Base-by-base conservation (phyloP, 306 rosid species). In the Quercus cerris region DNA sequence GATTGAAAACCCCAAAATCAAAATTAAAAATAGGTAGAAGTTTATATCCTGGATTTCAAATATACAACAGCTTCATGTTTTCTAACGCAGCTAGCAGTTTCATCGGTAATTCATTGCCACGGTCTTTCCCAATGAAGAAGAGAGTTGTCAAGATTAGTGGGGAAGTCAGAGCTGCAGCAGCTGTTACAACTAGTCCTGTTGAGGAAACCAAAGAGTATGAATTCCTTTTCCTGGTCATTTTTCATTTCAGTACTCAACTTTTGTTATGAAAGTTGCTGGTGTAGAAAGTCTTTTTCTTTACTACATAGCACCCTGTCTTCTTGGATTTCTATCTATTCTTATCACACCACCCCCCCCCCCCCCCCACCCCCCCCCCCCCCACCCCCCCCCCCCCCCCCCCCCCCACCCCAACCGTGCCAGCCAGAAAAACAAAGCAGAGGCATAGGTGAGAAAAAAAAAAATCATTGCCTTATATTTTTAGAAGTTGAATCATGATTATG, bases 141-240 rank as follows among this genome's bases (percentile, higher is more conserved):
- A 88, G 80, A 73, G 54, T 67, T 86, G 81, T 83, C 56, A 91
- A 87, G 84, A 64, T 75, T 22, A 85, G 68, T 25, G 76, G 56
- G 75, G 87, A 78, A 85, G 90, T 90, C 51, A 78, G 69, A 82
- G 93, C 92, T 54, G 92, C 81, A 3, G 83, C 84, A 17, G 78
- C 92, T 77, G 86, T 89, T 76, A 87, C 82, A 76, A 62, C 90
- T 51, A 22, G 88, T 76, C 83, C 91, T 19, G 19, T 31, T 2
- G 89, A 87, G 82, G 91, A 88, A 84, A 73, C 81, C 80, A 90
- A 90, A 74, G 97, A 91, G 97, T 94, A 91, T 70, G 84, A 59
- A 23, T 73, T 80, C 84, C 78, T 51, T 27, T 61, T 17, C 11
- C 70, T 41, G 6, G 33, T 56, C 13, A 76, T 10, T 28, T 74